Percentiles rank a stretch among this genome's conserved stretches.
These are phyloP conservation scores for Tricholoma hemisulphureum DNA, from an alignment of 768 basidiomycete species.

Conservation along the genomic window DNA sequence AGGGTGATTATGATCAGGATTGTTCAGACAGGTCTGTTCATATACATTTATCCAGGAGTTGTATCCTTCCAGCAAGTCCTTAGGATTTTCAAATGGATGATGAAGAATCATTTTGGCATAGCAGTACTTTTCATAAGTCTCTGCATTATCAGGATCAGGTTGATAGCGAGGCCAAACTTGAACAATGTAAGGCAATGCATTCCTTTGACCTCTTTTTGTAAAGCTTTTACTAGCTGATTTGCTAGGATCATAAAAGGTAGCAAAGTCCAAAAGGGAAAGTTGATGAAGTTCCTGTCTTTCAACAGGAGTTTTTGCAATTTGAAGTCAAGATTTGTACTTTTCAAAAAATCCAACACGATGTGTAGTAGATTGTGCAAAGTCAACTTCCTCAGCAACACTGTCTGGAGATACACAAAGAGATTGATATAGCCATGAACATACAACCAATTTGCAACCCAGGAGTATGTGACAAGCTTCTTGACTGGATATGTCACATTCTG, in stretches of 20 bases:
- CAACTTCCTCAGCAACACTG: background rate
- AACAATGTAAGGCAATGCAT: background rate
- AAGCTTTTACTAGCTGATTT: background rate
- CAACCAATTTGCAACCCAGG: conserved; percentile 4
- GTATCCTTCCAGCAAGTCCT: background rate
- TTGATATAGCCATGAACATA: background rate
- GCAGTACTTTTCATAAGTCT: conserved; percentile 8
- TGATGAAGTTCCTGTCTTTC: background rate
- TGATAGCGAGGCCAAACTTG: conserved; percentile 4
- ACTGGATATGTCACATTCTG: conserved; percentile 8
- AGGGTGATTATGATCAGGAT: background rate
- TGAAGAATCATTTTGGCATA: conserved; percentile 7
- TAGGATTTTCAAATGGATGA: background rate
- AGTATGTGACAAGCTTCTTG: conserved; percentile 10
- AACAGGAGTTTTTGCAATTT: background rate
- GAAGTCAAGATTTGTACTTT: background rate
- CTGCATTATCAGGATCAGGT: background rate
- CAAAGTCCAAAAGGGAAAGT: background rate
- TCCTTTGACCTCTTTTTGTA: background rate
- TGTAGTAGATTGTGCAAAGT: background rate
- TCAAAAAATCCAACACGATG: background rate
- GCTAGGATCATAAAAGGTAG: background rate
- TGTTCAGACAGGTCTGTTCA: background rate
- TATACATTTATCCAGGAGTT: background rate
- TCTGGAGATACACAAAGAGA: conserved; percentile 9